Percentiles rank a stretch among this genome's conserved stretches.
These are phyloP conservation scores for Chaetomidium leptoderma DNA, from an alignment of 495 filamentous ascomycete genomes.

Conservation along the genomic window DNA sequence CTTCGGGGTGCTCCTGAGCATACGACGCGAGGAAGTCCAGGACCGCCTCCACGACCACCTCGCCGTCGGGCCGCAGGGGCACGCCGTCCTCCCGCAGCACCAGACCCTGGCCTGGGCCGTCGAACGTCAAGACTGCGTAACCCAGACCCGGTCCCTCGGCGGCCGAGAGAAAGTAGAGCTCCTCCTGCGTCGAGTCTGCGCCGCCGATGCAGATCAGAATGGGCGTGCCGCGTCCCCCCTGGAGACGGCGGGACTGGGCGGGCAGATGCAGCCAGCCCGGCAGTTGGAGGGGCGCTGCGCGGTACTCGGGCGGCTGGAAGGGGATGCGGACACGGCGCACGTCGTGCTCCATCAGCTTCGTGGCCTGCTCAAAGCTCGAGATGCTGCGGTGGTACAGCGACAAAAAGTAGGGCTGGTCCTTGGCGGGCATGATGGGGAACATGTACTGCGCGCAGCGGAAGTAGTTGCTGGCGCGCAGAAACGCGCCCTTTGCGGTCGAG, in stretches of 20 bases:
- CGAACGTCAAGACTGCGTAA: conserved; percentile 47
- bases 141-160: conserved; percentile 30
- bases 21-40: conserved; percentile 32
- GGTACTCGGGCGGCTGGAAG: no score
- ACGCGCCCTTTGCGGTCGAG: no score
- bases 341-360: no score
- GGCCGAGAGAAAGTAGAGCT: conserved; percentile 39
- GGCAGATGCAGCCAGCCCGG: conserved; percentile 46
- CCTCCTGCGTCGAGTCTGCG: conserved; percentile 45
- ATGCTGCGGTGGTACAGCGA: no score
- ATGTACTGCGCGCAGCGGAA: no score
- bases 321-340: no score
- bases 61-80: conserved; percentile 37
- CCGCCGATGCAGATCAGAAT: conserved; percentile 42
- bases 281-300: no score
- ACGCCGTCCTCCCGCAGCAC: conserved; percentile 29
- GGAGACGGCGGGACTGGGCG: conserved; percentile 16
- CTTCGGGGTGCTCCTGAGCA: conserved; percentile 23
- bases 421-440: no score
- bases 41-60: conserved; percentile 30
- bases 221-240: conserved; percentile 38
- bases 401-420: no score
- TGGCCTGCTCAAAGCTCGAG: no score
- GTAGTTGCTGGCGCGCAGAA: no score
- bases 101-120: conserved; percentile 51